Conservation (phyloP, 2,329 filamentous ascomycete genomes). For the Aspergillus novoparasiticus region DNA sequence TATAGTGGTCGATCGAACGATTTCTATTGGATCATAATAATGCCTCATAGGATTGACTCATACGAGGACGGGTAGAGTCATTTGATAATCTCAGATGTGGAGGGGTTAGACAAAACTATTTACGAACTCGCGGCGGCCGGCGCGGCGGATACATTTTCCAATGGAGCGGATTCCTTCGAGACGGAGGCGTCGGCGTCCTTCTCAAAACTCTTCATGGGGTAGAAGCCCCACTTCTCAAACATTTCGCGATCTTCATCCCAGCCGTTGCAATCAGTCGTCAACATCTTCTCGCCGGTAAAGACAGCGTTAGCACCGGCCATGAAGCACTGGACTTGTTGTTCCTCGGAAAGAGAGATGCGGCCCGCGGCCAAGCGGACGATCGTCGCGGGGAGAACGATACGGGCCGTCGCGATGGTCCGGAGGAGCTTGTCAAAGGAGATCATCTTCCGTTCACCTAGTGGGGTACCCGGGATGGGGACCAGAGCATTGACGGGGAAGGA, state of each 20-base stretch:
- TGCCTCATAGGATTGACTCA: constrained; percentile 6
- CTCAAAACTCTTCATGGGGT: constrained; percentile 70
- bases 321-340: constrained; percentile 87
- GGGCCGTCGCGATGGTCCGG: constrained; percentile 79
- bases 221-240: constrained; percentile 80
- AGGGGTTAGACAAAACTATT: constrained; percentile 5
- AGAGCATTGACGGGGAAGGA: constrained; percentile 90
- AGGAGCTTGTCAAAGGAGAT: constrained; percentile 78
- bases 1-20: constrained; percentile 1
- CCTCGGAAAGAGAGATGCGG: constrained; percentile 79
- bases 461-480: constrained; percentile 88
- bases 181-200: constrained; percentile 22
- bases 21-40: constrained; percentile 12
- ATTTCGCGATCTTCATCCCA: constrained; percentile 87
- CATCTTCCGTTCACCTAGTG: constrained; percentile 72
- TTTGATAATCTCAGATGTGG: constrained; percentile 1
- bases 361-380: constrained; percentile 88
- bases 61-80: neutral
- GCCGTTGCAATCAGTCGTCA: constrained; percentile 87
- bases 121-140: constrained; percentile 34
- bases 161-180: constrained; percentile 9
- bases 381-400: constrained; percentile 79
- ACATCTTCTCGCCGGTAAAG: constrained; percentile 93
- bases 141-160: constrained; percentile 27
- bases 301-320: constrained; percentile 92